These are phyloP conservation scores for Magnolia sinica DNA, from an alignment of 164 flowering plant genomes.

Conservation along the genomic window DNA sequence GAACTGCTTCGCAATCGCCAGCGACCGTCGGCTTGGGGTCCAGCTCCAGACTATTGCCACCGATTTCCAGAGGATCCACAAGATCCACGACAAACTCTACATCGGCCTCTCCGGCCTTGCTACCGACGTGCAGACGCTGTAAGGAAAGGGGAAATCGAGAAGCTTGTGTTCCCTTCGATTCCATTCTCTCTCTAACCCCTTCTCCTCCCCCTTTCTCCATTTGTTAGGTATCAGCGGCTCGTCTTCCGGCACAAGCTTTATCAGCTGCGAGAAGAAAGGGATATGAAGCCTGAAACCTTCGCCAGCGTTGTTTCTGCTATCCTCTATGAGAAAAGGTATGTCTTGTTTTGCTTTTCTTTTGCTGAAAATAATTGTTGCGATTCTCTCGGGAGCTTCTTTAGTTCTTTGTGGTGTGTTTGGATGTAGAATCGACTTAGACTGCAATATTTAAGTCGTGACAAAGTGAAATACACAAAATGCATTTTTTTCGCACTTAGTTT, in stretches of 20 bases:
- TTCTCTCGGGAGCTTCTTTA: neutral
- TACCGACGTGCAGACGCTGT: slow-evolving; percentile 92
- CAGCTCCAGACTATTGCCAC: slow-evolving; percentile 96
- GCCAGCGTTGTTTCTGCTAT: slow-evolving; percentile 90
- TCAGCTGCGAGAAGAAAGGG: slow-evolving; percentile 89
- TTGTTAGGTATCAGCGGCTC: slow-evolving; percentile 73
- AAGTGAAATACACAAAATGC: neutral
- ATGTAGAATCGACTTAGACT: neutral
- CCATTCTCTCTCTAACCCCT: neutral
- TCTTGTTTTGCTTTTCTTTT: neutral
- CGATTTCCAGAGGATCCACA: slow-evolving; percentile 72
- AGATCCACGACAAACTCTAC: slow-evolving; percentile 70
- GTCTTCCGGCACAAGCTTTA: slow-evolving; percentile 87
- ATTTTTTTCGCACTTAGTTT: neutral
- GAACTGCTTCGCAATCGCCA: slow-evolving; percentile 93
- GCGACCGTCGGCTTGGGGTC: slow-evolving; percentile 90
- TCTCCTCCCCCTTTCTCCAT: neutral
- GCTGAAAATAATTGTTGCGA: neutral
- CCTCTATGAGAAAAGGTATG: slow-evolving; percentile 93
- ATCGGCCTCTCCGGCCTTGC: slow-evolving; percentile 89
- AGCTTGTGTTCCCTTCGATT: neutral
- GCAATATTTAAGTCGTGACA: neutral
- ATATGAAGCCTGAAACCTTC: slow-evolving; percentile 95
- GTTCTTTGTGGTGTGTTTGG: neutral
- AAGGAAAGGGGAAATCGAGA: slow-evolving; percentile 1